phyloP scores from a whole-genome alignment of 441 rosid genomes.

The Gossypium trilobum region DNA sequence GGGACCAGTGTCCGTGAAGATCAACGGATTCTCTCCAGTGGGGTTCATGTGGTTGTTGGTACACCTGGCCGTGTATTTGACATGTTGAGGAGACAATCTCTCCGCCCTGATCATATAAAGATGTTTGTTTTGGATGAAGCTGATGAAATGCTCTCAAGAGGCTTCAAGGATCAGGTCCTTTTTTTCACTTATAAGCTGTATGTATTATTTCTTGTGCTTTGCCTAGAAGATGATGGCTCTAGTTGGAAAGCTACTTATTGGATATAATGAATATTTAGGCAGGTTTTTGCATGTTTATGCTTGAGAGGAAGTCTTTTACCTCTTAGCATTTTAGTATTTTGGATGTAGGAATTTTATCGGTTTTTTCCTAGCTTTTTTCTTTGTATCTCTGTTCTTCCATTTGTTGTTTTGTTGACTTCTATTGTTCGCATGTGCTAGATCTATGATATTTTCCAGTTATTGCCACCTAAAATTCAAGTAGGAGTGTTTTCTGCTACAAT shows the following conservation, averaged over 20 bases:
- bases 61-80: slow-evolving; percentile 87
- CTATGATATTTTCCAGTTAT: slow-evolving; percentile 67
- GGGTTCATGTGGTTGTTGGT: slow-evolving; percentile 79
- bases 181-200: not conserved
- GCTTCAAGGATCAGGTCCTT: slow-evolving; percentile 73
- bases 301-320: not conserved
- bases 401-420: not conserved
- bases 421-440: slow-evolving; percentile 31
- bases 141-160: slow-evolving; percentile 77
- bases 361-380: not conserved
- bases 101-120: slow-evolving; percentile 57
- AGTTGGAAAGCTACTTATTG: not conserved
- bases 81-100: slow-evolving; percentile 68
- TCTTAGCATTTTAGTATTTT: not conserved
- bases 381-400: not conserved
- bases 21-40: slow-evolving; percentile 60
- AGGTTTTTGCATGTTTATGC: not conserved
- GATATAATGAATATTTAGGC: not conserved
- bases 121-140: slow-evolving; percentile 81
- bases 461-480: slow-evolving; percentile 57
- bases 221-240: not conserved
- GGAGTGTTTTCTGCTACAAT: slow-evolving; percentile 76
- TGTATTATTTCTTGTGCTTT: not conserved
- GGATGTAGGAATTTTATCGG: not conserved
- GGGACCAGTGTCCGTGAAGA: slow-evolving; percentile 76